Evolutionary conservation across 805 yeast species (phyloP).

Genomic region (Kluyveromyces dobzhanskii): DNA sequence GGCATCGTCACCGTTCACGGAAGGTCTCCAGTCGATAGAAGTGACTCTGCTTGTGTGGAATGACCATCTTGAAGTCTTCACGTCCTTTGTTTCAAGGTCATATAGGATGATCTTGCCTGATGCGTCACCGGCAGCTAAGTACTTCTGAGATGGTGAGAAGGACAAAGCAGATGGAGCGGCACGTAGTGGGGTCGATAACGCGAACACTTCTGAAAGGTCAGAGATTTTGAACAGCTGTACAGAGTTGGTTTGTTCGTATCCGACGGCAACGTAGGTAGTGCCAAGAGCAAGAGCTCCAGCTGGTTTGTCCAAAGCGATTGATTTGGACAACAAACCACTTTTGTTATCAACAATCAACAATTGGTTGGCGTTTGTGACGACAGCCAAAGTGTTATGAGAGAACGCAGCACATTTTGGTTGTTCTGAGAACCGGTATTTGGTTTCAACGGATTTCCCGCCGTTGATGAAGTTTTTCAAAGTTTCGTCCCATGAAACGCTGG

Average conservation of each 20-base stretch:
- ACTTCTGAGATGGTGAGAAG: constrained; percentile 61
- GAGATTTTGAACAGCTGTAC: constrained; percentile 34
- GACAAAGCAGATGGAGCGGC: constrained; percentile 55
- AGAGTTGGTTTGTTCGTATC: constrained; percentile 34
- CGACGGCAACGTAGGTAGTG: constrained; percentile 39
- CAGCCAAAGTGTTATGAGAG: constrained; percentile 31
- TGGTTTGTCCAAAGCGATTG: constrained; percentile 28
- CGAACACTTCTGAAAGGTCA: constrained; percentile 26
- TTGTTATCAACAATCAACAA: constrained; percentile 28
- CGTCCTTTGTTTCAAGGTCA: constrained; percentile 41
- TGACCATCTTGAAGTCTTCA: constrained; percentile 87
- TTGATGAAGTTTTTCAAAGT: constrained; percentile 38
- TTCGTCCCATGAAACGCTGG: constrained; percentile 88
- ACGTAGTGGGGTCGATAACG: constrained; percentile 39
- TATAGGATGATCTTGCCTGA: constrained; percentile 81
- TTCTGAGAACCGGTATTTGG: constrained; percentile 25
- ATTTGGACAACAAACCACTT: constrained; percentile 25
- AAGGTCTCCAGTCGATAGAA: constrained; percentile 61
- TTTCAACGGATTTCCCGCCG: constrained; percentile 10
- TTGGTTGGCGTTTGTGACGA: constrained; percentile 39
- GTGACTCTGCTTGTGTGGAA: constrained; percentile 83
- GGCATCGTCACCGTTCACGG: constrained; percentile 17
- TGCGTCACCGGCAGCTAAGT: constrained; percentile 77
- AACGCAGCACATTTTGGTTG: constrained; percentile 46
- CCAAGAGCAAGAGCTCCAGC: constrained; percentile 43